A percentile compares a stretch with the other conserved stretches of the same genome.
phyloP scores from a whole-genome alignment of 768 basidiomycete species.

The Porpolomopsis calyptriformis region DNA sequence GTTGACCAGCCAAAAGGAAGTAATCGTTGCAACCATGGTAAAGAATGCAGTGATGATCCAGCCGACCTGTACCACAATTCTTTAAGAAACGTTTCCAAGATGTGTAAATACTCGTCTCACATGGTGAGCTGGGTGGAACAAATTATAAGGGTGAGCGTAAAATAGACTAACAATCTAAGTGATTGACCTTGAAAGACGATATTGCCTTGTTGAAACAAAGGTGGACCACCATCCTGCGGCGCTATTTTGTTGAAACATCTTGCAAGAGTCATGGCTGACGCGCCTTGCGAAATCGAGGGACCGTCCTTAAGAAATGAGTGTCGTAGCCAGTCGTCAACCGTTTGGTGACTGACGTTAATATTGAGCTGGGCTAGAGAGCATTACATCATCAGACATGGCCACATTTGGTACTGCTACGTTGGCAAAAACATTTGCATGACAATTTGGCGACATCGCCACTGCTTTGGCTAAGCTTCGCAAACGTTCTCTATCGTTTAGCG shows the following conservation, averaged over 20 bases:
- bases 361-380: too few relatives aligned
- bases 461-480: too few relatives aligned
- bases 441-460: too few relatives aligned
- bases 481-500: too few relatives aligned
- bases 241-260: conserved; percentile 9
- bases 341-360: too few relatives aligned
- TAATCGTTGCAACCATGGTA: conserved; percentile 40
- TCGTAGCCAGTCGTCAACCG: too few relatives aligned
- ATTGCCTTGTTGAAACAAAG: conserved; percentile 52
- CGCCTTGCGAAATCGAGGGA: too few relatives aligned
- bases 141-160: not conserved
- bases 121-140: not conserved
- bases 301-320: too few relatives aligned
- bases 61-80: conserved; percentile 36
- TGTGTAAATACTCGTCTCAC: conserved; percentile 23
- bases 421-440: too few relatives aligned
- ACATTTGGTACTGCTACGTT: too few relatives aligned
- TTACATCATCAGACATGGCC: too few relatives aligned
- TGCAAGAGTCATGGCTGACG: conserved; percentile 4
- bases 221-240: conserved; percentile 22
- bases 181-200: conserved; percentile 47
- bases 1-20: conserved; percentile 66
- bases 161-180: not conserved
- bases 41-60: conserved; percentile 59
- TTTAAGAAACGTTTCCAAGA: conserved; percentile 40